Evolutionary conservation across 257 asterid species (phyloP).

Genomic region (Gardenia jasminoides): DNA sequence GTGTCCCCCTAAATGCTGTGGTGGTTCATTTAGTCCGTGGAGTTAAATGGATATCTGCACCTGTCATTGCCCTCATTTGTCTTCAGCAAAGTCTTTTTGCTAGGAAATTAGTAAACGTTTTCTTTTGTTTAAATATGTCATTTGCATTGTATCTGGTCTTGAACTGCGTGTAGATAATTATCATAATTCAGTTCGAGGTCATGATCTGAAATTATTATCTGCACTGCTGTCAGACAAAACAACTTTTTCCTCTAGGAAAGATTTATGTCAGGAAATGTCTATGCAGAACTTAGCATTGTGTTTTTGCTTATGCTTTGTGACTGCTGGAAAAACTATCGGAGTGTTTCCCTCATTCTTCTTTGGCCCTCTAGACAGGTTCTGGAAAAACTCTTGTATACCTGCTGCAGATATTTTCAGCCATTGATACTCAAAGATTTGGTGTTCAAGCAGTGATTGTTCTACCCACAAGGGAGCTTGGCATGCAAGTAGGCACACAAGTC

Average conservation of each 20-base stretch:
- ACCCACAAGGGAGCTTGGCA: slow-evolving; percentile 97
- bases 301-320: slow-evolving; percentile 11
- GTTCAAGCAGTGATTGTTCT: slow-evolving; percentile 90
- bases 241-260: neutral
- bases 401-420: slow-evolving; percentile 61
- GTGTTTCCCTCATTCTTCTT: slow-evolving; percentile 20
- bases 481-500: slow-evolving; percentile 56
- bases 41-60: neutral
- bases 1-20: neutral
- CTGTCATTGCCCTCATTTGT: neutral
- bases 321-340: slow-evolving; percentile 20
- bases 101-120: neutral
- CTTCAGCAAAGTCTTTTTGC: neutral
- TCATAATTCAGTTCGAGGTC: too few relatives aligned
- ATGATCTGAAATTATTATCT: neutral
- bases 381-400: slow-evolving; percentile 93
- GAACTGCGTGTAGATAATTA: neutral
- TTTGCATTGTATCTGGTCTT: neutral
- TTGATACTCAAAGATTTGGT: slow-evolving; percentile 63
- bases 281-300: neutral
- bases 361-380: slow-evolving; percentile 86
- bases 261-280: neutral
- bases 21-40: neutral
- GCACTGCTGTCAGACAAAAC: neutral
- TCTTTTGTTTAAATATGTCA: neutral